Evolutionary conservation across 306 rosid species (phyloP), one percentile per base, ranked within the genome.

Genomic region (Cotoneaster glaucophyllus): DNA sequence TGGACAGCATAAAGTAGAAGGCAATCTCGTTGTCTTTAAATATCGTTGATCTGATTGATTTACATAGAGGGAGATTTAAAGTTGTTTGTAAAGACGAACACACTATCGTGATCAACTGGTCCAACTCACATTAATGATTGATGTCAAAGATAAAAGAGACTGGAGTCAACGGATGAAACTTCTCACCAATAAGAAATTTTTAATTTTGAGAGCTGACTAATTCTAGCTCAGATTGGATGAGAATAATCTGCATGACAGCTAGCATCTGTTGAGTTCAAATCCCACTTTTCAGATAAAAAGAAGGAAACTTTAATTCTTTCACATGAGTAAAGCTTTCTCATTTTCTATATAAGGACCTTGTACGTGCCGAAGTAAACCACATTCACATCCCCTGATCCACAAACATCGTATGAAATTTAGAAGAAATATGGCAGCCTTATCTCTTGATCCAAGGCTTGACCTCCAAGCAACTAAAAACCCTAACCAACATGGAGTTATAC

Each of bases 351-450:
- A 91, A 79, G 85, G 82, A 77, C 29, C 52, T 57, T 57, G 37
- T 48, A 56, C 13, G 25, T 56, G 24, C 26, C 71, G 67, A 45
- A 21, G 59, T 26, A 83, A 80, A 34, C 29, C 45, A 73, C 58
- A 80, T 41, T 65, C 57, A 52, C 75, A 64, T 67, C 74, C 82
- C 44, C 62, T 44, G 73, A 43, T 70, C 64, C 82, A 39, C 41
- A 54, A 12, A 54, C 54, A 54, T 77, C 24, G 39, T 14, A 80
- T 28, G 80, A 74, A 45, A 80, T 75, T 77, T 63, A 71, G 58
- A 66, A 85, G 68, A 8, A 15, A 48, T 4, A 93, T 94, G 96
- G 81, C 89, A 48, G 4, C 93, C 74, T 82, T 88, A 74, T 86
- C 96, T 50, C 31, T 83, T 19, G 88, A 84, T 77, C 83, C 81